Conservation (phyloP, 371 early-diverging fungal genomes). For the Batkoa obscura region DNA sequence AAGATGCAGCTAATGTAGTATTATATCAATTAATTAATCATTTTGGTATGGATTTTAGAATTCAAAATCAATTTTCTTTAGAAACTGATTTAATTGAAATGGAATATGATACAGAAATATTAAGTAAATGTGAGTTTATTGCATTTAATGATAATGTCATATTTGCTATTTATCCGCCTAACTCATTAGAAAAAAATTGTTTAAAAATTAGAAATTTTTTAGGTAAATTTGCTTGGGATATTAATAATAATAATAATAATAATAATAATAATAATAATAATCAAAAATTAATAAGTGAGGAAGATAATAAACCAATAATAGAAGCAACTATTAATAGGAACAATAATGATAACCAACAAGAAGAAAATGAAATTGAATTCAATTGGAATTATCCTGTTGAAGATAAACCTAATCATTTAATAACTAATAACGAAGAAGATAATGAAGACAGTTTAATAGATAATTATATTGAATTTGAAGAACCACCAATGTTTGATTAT, state of each 20-base stretch:
- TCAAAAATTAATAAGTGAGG: neutral
- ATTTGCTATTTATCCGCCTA: neutral
- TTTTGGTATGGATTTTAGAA: neutral
- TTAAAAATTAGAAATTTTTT: neutral
- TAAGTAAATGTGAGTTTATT: neutral
- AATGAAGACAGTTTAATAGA: neutral
- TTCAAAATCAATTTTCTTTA: too few relatives aligned
- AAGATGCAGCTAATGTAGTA: neutral
- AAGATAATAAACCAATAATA: conserved; percentile 7
- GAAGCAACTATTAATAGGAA: conserved; percentile 18
- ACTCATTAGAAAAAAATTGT: neutral
- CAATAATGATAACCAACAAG: neutral
- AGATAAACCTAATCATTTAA: neutral
- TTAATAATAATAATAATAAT: neutral
- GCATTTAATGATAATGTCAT: neutral
- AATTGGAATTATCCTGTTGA: neutral
- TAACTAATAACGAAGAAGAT: too few relatives aligned
- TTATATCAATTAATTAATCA: neutral
- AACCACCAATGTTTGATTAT: neutral
- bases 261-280: neutral
- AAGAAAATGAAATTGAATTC: neutral
- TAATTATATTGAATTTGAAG: neutral
- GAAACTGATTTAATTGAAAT: neutral
- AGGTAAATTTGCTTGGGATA: conserved; percentile 1
- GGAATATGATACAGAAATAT: neutral